A percentile compares a stretch with the other conserved stretches of the same genome.
phyloP scores from a whole-genome alignment of 2,329 filamentous ascomycete species.

The Tolypocladium inflatum region DNA sequence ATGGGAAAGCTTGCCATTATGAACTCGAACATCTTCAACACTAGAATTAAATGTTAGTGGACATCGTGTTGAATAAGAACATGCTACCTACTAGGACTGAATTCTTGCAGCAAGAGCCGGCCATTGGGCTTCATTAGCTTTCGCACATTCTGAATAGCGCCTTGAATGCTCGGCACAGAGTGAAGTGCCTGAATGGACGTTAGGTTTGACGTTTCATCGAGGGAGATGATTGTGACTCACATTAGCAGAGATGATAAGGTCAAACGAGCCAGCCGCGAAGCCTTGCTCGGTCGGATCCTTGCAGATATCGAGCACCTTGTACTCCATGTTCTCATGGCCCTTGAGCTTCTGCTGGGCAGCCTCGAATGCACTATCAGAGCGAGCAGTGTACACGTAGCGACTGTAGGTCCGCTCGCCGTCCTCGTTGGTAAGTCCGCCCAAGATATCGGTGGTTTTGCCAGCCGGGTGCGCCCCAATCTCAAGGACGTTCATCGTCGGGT shows the following conservation, averaged over 20 bases:
- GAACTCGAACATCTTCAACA: not conserved
- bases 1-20: not conserved
- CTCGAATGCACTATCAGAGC: constrained; percentile 10
- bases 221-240: not conserved
- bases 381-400: constrained; percentile 15
- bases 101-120: not conserved
- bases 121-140: not conserved
- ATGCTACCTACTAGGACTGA: not conserved
- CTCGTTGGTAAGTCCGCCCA: not conserved
- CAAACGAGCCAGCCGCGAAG: constrained; percentile 2
- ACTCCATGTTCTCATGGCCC: constrained; percentile 2
- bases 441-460: constrained; percentile 14
- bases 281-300: constrained; percentile 4
- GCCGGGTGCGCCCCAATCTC: constrained; percentile 30
- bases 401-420: constrained; percentile 1
- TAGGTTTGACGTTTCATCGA: no score
- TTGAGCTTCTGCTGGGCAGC: constrained; percentile 11
- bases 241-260: constrained; percentile 4
- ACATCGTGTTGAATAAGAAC: not conserved
- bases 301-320: constrained; percentile 15
- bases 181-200: not conserved
- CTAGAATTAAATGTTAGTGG: not conserved
- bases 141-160: not conserved
- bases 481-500: constrained; percentile 5
- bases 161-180: not conserved